phyloP scores from a whole-genome alignment of 1,284 basidiomycete genomes.

The Leccinum huronense region DNA sequence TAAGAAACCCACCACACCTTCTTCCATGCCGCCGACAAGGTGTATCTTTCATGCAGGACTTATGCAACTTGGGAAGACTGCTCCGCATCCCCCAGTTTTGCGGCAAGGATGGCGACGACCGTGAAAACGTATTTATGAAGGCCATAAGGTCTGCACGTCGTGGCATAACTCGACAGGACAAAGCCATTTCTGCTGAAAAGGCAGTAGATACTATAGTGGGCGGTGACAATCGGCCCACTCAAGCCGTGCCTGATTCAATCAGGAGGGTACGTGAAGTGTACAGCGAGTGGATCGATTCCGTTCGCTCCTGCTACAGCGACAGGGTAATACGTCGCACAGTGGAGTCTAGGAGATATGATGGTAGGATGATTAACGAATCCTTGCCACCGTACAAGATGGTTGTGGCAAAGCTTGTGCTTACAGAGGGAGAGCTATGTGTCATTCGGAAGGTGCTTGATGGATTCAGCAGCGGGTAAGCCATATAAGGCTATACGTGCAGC shows the following conservation, averaged over 20 bases:
- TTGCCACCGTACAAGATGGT: conserved; percentile 13
- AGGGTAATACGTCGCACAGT: conserved; percentile 12
- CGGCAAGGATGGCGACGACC: conserved; percentile 3
- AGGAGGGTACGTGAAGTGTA: conserved; percentile 7
- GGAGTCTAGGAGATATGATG: conserved; percentile 12
- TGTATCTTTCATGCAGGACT: background rate
- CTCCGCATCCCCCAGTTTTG: conserved; percentile 10
- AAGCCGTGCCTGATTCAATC: conserved; percentile 4
- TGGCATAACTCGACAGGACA: conserved; percentile 10
- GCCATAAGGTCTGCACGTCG: conserved; percentile 8
- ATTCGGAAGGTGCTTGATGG: conserved; percentile 14
- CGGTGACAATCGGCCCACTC: background rate
- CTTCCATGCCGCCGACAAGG: background rate
- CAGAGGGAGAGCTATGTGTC: conserved; percentile 2
- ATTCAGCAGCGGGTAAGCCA: conserved; percentile 12
- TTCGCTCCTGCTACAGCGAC: background rate
- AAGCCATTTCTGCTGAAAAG: conserved; percentile 13
- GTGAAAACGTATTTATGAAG: background rate
- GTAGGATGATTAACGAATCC: conserved; percentile 11
- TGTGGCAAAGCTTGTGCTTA: conserved; percentile 6
- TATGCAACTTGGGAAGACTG: conserved; percentile 15
- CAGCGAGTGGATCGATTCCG: conserved; percentile 10
- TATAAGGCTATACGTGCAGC: no score
- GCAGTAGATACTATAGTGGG: conserved; percentile 2
- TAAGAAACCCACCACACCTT: background rate